Percentiles rank a stretch among this genome's conserved stretches.
Evolutionary conservation across 768 basidiomycete species (phyloP).

Genomic region (Boletellus emodensis): DNA sequence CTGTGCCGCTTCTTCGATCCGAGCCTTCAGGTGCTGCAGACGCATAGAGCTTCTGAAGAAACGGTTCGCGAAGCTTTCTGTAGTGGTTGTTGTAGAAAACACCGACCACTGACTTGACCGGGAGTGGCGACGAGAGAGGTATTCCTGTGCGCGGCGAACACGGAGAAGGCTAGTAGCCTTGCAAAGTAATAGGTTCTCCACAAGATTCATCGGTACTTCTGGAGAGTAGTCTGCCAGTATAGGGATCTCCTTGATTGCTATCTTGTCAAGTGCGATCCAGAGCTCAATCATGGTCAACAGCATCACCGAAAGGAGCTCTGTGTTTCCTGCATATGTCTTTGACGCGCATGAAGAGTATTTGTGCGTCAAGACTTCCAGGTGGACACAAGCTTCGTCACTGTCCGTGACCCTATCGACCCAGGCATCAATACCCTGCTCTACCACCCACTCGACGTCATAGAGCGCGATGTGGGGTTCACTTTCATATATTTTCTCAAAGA

Average conservation of each 20-base stretch:
- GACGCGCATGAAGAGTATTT: background rate
- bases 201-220: too few species aligned
- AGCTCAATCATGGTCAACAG: background rate
- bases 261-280: too few species aligned
- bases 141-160: too few species aligned
- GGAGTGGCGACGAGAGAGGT: too few species aligned
- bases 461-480: background rate
- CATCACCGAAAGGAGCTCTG: background rate
- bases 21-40: conserved; percentile 19
- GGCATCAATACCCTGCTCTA: background rate
- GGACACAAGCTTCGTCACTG: background rate
- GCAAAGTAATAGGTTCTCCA: too few species aligned
- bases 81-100: background rate
- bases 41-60: conserved; percentile 23
- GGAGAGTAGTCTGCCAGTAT: too few species aligned
- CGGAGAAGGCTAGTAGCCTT: too few species aligned
- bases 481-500: background rate
- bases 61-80: conserved; percentile 30
- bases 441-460: background rate
- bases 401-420: background rate
- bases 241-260: too few species aligned
- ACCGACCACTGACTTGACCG: too few species aligned
- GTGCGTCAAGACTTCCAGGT: background rate
- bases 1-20: conserved; percentile 30
- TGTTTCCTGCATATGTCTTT: background rate